Evolutionary conservation across 305 asterid genomes (phyloP), one percentile per base, ranked within the genome.

Genomic region (Euphrasia arctica): DNA sequence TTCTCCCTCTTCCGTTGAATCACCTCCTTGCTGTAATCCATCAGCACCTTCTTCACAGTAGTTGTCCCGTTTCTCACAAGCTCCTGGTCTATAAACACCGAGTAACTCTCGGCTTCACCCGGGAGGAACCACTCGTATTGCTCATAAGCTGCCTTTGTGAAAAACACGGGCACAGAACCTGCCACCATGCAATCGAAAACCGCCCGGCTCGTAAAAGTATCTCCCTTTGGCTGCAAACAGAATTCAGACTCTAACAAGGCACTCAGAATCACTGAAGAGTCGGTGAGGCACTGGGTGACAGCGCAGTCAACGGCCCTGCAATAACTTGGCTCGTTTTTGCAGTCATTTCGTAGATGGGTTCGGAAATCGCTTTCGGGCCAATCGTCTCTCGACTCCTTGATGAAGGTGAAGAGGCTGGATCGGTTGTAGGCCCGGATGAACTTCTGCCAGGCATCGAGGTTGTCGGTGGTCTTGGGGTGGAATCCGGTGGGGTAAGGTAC

Each of bases 401-500:
- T 69, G 73, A 83, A 84, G 18, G 89, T 74, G 83, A 84, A 87
- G 0, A 83, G 79, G 29, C 65, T 66, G 0, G 81, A 28, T 0
- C 97, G 83, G 6, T 77, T 67, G 25, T 68, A 52, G 4, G 62
- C 60, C 14, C 88, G 81, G 0, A 83, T 79, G 67, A 71, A 88
- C 10, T 64, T 63, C n/a, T 84, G 96, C 97, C 97, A 90, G 3
- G 71, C 58, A 18, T 18, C 62, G 7, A 90, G 70, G 34, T 63
- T 58, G 3, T 74, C 60, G 18, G 11, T 63, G 1, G 89, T 75
- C 10, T 78, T 72, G 31, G 97, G 96, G 82, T 90, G 97, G 77
- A 90, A 90, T 62, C 96, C 97, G 9, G 94, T 82, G 48, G 97
- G 97, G 70, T 90, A 87, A 9, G 97, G 97, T 9, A 90, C 83